A percentile compares a stretch with the other conserved stretches of the same genome.
phyloP scores from a whole-genome alignment of 1,139 yeast genomes.

The Yamadazyma kanchanaburiensis region DNA sequence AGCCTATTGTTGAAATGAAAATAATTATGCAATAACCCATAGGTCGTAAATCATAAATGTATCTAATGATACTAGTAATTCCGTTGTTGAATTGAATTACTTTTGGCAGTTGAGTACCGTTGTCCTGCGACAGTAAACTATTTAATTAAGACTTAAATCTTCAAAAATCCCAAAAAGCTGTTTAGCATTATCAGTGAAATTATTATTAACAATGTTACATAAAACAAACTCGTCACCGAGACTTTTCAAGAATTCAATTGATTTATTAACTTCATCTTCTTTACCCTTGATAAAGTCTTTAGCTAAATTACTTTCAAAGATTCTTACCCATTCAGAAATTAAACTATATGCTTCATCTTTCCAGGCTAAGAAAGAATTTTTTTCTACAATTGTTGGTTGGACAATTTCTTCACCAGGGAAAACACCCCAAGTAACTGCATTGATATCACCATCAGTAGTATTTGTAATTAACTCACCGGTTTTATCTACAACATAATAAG shows the following conservation, averaged over 20 bases:
- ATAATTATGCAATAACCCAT: conserved; percentile 10
- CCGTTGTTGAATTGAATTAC: conserved; percentile 14
- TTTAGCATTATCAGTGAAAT: conserved; percentile 53
- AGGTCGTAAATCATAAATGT: conserved; percentile 8
- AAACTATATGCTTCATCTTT: conserved; percentile 91
- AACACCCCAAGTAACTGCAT: conserved; percentile 98
- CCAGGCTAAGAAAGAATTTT: conserved; percentile 89
- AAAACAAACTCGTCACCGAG: conserved; percentile 48
- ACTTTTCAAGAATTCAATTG: conserved; percentile 37
- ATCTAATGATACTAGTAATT: conserved; percentile 3
- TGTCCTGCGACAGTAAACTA: conserved; percentile 28
- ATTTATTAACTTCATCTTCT: conserved; percentile 22
- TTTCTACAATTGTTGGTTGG: conserved; percentile 93
- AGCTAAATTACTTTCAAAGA: conserved; percentile 39
- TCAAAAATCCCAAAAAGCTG: conserved; percentile 44
- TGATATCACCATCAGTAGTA: conserved; percentile 73
- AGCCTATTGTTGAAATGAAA: conserved; percentile 15
- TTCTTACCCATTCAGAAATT: conserved; percentile 74
- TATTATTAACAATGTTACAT: conserved; percentile 89
- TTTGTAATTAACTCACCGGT: conserved; percentile 60
- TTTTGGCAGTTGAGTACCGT: conserved; percentile 16
- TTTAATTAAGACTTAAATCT: conserved; percentile 15
- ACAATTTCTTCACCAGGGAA: conserved; percentile 89
- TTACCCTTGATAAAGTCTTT: conserved; percentile 25
- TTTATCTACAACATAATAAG: conserved; percentile 77